These are phyloP conservation scores for Poa pratensis DNA, from an alignment of 176 grass and related monocot species.

Conservation along the genomic window DNA sequence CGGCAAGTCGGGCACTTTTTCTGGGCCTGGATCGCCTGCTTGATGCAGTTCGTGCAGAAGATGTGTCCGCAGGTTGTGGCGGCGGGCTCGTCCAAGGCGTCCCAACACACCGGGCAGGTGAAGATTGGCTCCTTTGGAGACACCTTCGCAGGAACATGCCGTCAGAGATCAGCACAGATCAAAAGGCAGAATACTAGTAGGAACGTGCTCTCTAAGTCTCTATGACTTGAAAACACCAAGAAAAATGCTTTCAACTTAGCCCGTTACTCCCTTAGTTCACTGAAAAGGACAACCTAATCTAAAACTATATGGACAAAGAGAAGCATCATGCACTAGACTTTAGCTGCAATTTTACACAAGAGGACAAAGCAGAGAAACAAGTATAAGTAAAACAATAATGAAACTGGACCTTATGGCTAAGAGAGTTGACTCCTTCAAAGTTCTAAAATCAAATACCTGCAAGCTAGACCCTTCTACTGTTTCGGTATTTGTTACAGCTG, in stretches of 20 bases:
- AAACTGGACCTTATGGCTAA: neutral
- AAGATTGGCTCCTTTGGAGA: slow-evolving; percentile 64
- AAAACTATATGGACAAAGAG: neutral
- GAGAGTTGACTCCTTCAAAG: slow-evolving; percentile 12
- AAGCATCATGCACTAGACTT: neutral
- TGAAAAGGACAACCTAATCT: too few species aligned
- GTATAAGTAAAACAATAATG: neutral
- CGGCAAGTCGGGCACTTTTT: neutral
- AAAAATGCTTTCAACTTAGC: neutral
- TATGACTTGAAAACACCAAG: neutral
- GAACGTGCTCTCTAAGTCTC: neutral
- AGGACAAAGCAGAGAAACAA: slow-evolving; percentile 3
- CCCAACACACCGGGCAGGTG: slow-evolving; percentile 81
- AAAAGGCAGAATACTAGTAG: neutral
- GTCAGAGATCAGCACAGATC: slow-evolving; percentile 2
- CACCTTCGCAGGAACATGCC: slow-evolving; percentile 11
- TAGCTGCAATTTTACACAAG: slow-evolving; percentile 7
- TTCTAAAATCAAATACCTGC: slow-evolving; percentile 47
- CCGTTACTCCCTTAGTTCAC: neutral
- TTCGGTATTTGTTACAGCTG: slow-evolving; percentile 30
- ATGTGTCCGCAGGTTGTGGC: neutral
- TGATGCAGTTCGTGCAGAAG: neutral
- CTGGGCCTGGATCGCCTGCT: neutral
- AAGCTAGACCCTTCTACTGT: slow-evolving; percentile 41
- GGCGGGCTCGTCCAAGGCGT: slow-evolving; percentile 61